Evolutionary conservation across 2,329 filamentous ascomycete genomes (phyloP), one percentile per base, ranked within the genome.

Genomic region (Cadophora sp.): DNA sequence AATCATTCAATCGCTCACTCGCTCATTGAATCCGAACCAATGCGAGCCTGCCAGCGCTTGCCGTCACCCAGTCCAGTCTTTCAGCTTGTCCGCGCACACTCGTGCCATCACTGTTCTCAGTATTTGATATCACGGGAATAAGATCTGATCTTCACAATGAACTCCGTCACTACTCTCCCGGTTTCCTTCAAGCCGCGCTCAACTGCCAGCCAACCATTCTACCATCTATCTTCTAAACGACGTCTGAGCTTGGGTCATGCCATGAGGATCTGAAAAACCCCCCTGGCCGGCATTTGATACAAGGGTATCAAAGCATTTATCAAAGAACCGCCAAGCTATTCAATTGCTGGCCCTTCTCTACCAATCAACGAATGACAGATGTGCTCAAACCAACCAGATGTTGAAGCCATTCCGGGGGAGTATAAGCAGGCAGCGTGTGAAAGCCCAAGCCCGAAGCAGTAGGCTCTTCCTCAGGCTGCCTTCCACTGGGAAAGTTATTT

Each of bases 271-370:
- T 50, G 29, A 31, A 46, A 62, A 40, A 5, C 50, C 26, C 58
- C 40, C 59, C 55, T 48, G 59, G 40, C 40, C 59, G 59, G 59
- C 59, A 62, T 62, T 62, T 46, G 59, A 62, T 46, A 62, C 59
- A 62, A 62, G 59, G 59, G 59, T 62, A 14, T 50, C 27, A 62
- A 50, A 62, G 27, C 59, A 62, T 62, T 62, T 48, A 62, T 62
- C 43, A 48, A 62, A n/a, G 40, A 62, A 29, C 59, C 40, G 26
- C 43, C 40, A 48, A 62, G 59, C 34, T 40, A 62, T 50, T 31
- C 37, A 50, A 62, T 24, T 24, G 11, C 34, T 55, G 51, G 55
- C 19, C 9, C 2, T 58, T 5, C 11, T 59, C 22, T 16, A 19
- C 56, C 56, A 59, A 59, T 40, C 56, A 40, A 43, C 22, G 22